These are phyloP conservation scores for Lentinula lateritia DNA, from an alignment of 768 basidiomycete genomes.

Conservation along the genomic window DNA sequence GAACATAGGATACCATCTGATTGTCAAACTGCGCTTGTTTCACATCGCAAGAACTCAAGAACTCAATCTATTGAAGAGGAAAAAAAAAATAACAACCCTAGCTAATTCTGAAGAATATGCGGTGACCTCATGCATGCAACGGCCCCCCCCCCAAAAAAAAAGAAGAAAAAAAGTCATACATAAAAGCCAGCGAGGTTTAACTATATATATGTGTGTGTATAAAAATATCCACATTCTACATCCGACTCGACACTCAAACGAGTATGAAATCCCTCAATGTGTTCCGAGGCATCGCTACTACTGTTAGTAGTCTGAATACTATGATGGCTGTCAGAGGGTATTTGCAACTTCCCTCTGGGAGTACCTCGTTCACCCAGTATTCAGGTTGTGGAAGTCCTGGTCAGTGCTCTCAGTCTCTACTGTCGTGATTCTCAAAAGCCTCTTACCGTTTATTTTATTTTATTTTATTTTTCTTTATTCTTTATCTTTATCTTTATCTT, in stretches of 20 bases:
- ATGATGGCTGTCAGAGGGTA: slow-evolving; percentile 28
- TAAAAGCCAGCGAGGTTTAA: not conserved
- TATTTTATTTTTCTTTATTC: no score
- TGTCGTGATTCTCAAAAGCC: not conserved
- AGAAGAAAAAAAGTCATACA: not conserved
- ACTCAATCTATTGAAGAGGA: not conserved
- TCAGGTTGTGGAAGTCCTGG: slow-evolving; percentile 45
- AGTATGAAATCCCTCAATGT: not conserved
- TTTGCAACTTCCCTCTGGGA: slow-evolving; percentile 45
- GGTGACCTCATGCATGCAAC: not conserved
- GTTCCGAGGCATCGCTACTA: not conserved
- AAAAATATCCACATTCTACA: not conserved
- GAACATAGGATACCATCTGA: not conserved
- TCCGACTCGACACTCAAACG: no score
- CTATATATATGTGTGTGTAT: not conserved
- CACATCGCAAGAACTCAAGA: no score
- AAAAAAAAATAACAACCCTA: not conserved
- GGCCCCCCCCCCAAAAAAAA: no score
- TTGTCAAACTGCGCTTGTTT: not conserved
- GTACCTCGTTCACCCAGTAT: slow-evolving; percentile 55
- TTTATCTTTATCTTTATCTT: no score
- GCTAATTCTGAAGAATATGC: slow-evolving; percentile 3
- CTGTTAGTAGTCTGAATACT: not conserved
- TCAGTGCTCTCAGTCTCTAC: slow-evolving; percentile 13
- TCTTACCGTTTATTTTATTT: no score